Base-by-base conservation (phyloP, 2,329 filamentous ascomycete genomes). In the Colletotrichum sp. region DNA sequence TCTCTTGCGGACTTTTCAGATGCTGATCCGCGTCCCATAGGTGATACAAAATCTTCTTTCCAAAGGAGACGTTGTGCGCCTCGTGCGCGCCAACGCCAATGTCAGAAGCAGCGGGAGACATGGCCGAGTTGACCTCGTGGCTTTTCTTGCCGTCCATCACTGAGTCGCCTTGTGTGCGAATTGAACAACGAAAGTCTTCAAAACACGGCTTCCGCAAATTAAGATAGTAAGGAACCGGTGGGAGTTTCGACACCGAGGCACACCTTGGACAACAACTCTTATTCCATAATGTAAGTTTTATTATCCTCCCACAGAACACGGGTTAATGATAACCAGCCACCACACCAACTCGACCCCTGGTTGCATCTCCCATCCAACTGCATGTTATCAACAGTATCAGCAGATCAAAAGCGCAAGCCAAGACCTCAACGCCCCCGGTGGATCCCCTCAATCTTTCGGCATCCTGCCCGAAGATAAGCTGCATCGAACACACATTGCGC, bases 381-480 rank as follows among this genome's bases (percentile, higher is more conserved):
- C 26, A 21, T 1, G 30, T 21, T 36, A 62, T 62, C 30, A 32
- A 62, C 6, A 67, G 32, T 67, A 72, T 72, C 63, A 72, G 63
- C 63, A 72, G 38, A 66, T 68, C 61, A 32, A 34, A 32, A 55
- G 43, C 10, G n/a, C 43, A 52, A 30, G 64, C 64, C 64, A 67
- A 67, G 48, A 56, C 26, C n/a, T 52, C n/a, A 3, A 5, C 3
- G 18, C 8, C 16, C 1, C 26, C 10, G 4, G 62, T 71, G 48
- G 69, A n/a, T 10, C 61, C 63, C 12, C n/a, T 52, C 43, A 52
- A 52, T 21, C 28, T 18, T 56, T 67, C 62, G 70, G 70, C 55
- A 68, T 72, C 70, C 70, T 55, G n/a, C 32, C 52, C 63, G 70
- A 68, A 68, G 63, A 72, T 72, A 72, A 68, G 63, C 55, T 66